Conservation (phyloP, 1,284 basidiomycete species). For the Tylopilus sp. region DNA sequence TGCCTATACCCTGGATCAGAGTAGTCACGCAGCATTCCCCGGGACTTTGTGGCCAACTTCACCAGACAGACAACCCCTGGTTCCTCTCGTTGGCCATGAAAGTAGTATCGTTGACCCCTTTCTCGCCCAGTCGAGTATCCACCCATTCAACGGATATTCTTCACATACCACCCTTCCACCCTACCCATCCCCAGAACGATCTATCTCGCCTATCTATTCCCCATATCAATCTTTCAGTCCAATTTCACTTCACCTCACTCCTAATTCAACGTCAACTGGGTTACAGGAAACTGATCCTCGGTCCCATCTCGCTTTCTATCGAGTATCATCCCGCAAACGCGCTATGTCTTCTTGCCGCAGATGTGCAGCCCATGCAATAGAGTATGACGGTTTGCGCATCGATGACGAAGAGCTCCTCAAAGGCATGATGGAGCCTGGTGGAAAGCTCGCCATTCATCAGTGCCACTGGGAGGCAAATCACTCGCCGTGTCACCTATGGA, state of each 20-base stretch:
- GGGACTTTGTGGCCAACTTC: neutral
- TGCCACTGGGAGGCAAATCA: conserved; percentile 15
- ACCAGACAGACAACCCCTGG: neutral
- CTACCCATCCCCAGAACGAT: neutral
- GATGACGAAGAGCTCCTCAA: conserved; percentile 18
- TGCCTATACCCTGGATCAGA: neutral
- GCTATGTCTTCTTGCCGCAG: neutral
- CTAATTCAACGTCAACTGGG: too few species aligned
- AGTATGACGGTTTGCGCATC: conserved; percentile 4
- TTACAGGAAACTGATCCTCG: neutral
- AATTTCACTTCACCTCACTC: neutral
- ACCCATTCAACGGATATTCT: neutral
- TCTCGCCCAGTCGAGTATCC: neutral
- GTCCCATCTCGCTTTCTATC: neutral
- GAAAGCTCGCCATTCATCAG: conserved; percentile 4
- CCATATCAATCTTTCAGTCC: neutral
- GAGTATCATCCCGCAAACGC: neutral
- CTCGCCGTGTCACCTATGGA: conserved; percentile 16
- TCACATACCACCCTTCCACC: neutral
- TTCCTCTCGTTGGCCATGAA: neutral
- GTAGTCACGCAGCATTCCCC: neutral
- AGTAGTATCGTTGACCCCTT: neutral
- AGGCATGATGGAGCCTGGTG: conserved; percentile 1
- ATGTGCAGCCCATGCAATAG: conserved; percentile 4
- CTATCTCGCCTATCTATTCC: neutral